Evolutionary conservation across 306 rosid species (phyloP), one percentile per base, ranked within the genome.

Genomic region (Glycine tomentella): DNA sequence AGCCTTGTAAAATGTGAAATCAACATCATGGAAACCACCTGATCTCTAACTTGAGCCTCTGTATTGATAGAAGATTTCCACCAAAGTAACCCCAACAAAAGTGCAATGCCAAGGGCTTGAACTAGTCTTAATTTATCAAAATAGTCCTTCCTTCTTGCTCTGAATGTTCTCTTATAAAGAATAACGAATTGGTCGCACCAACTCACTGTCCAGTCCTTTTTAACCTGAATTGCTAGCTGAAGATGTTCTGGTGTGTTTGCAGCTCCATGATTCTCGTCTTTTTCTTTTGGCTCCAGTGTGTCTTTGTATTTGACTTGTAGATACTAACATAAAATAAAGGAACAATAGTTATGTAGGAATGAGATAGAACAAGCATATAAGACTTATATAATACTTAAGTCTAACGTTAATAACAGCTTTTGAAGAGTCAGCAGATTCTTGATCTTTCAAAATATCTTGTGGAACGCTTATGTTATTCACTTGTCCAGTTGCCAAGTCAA

Each of bases 401-500:
- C 88, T 72, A 87, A 95, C 99, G 80, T 88, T 77, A 72, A 90
- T 85, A 42, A 95, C 83, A 44, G 88, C 84, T 65, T 77, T 87
- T 71, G 88, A 89, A 45, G 87, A 76, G 69, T 90, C 94, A 8
- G 89, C 69, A 56, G 87, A 53, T 13, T 75, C 90, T 73, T 74
- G 90, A 66, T 92, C 79, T 75, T 69, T 68, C 48, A 86, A 67
- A 52, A 87, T 55, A 74, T 90, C 94, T 79, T 75, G 88, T 3
- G 99, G 97, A 74, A 92, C 82, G 65, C 81, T 90, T 66, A 93
- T 90, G 84, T 89, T 93, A 67, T 88, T 79, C 50, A 90, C 89
- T 89, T 93, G 99, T 77, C 99, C 97, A 36, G 97, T 93, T 69
- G 97, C 97, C 75, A 95, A 86, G 84, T 93, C 97, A 81, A 95